Evolutionary conservation across 1,284 basidiomycete genomes (phyloP).

Genomic region (Ceratobasidium sp.): DNA sequence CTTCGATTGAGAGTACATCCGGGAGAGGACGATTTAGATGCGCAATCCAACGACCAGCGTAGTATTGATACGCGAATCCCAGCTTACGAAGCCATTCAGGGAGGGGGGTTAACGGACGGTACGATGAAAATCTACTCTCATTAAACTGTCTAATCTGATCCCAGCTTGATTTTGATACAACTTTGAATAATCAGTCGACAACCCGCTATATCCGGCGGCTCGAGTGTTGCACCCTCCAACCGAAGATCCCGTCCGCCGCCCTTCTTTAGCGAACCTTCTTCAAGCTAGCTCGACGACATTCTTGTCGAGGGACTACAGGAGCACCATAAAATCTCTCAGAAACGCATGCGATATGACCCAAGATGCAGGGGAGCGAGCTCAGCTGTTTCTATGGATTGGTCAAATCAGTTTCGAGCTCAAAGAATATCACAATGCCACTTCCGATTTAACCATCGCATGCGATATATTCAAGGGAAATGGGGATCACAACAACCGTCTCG

Average conservation of each 20-base stretch:
- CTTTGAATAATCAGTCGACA: neutral
- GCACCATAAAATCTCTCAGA: constrained; percentile 1
- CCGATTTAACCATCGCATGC: constrained; percentile 2
- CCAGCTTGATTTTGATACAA: neutral
- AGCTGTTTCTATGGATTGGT: constrained; percentile 10
- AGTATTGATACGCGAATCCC: constrained; percentile 15
- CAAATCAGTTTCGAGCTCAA: constrained; percentile 31
- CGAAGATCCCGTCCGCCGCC: neutral
- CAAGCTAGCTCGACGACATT: neutral
- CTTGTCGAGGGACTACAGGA: neutral
- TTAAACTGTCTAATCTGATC: neutral
- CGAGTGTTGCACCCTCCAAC: neutral
- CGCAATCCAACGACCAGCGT: neutral
- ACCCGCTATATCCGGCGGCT: neutral
- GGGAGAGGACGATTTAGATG: neutral
- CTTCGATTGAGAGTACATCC: neutral
- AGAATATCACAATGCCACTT: constrained; percentile 18
- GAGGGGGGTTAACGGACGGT: neutral
- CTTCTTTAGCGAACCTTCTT: neutral
- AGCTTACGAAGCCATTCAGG: constrained; percentile 11
- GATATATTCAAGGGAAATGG: constrained; percentile 14
- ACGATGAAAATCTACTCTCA: neutral
- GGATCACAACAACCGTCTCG: constrained; percentile 2
- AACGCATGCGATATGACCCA: neutral
- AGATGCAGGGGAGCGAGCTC: neutral